These are phyloP conservation scores for Elymus sibiricus DNA, from an alignment of 176 grass and related monocot species.

Conservation along the genomic window DNA sequence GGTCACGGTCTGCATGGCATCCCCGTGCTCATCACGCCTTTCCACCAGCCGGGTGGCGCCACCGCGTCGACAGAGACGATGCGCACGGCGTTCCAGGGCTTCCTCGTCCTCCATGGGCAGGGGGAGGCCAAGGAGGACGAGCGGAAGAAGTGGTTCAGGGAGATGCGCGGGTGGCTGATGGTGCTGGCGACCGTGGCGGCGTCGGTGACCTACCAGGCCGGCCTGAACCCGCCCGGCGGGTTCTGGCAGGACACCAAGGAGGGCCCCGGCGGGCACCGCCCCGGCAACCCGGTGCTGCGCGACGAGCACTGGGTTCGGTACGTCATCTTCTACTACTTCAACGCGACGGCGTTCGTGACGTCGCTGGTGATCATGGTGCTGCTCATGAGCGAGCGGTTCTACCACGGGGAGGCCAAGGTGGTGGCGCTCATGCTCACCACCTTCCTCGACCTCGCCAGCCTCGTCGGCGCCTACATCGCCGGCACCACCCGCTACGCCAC, in stretches of 20 bases:
- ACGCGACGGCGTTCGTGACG: conserved; percentile 40
- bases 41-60: background rate
- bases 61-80: background rate
- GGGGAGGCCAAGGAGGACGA: background rate
- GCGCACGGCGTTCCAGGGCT: conserved; percentile 7
- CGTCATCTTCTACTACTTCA: conserved; percentile 46
- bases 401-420: conserved; percentile 28
- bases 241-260: conserved; percentile 35
- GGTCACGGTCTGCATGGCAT: background rate
- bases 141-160: conserved; percentile 32
- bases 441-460: conserved; percentile 31
- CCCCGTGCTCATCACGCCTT: conserved; percentile 17
- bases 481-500: background rate
- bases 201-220: conserved; percentile 29
- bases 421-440: conserved; percentile 31
- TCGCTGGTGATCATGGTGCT: conserved; percentile 50
- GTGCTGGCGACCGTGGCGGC: conserved; percentile 32
- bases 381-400: conserved; percentile 46
- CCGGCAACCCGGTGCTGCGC: conserved; percentile 26
- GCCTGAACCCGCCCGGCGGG: conserved; percentile 43
- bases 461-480: conserved; percentile 42
- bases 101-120: conserved; percentile 10
- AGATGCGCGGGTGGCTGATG: conserved; percentile 57
- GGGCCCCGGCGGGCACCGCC: too few species aligned
- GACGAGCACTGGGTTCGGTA: background rate